phyloP scores from a whole-genome alignment of 768 basidiomycete genomes.

The Leccinum rimulosum region DNA sequence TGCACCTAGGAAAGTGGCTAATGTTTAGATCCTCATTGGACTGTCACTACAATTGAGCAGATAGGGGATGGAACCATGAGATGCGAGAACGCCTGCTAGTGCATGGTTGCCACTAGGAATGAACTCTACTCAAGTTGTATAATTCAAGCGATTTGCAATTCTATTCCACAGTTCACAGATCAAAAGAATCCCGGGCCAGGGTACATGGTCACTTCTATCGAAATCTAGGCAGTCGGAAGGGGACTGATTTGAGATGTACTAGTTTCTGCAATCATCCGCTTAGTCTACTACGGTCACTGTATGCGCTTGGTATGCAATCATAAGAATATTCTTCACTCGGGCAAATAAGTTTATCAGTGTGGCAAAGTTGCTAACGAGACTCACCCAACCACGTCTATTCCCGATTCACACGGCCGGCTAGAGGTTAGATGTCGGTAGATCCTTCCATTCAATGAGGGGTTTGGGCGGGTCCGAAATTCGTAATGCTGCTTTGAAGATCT shows the following conservation, averaged over 20 bases:
- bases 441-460: constrained; percentile 72
- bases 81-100: no score
- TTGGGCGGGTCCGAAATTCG: constrained; percentile 53
- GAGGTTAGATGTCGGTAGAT: constrained; percentile 60
- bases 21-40: no score
- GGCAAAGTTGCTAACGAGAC: background rate
- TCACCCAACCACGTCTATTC: background rate
- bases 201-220: background rate
- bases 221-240: no score
- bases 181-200: background rate
- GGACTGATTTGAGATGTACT: background rate
- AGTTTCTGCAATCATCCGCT: background rate
- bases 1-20: no score
- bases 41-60: no score
- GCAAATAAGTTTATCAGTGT: background rate
- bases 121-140: no score
- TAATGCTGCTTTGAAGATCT: constrained; percentile 63
- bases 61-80: no score
- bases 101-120: no score
- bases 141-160: background rate
- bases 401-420: constrained; percentile 28
- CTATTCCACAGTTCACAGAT: background rate
- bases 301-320: background rate
- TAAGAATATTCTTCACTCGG: background rate
- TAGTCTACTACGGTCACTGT: background rate